A percentile compares a stretch with the other conserved stretches of the same genome.
Conservation (phyloP, 805 yeast species). For the Starmera quercuum region DNA sequence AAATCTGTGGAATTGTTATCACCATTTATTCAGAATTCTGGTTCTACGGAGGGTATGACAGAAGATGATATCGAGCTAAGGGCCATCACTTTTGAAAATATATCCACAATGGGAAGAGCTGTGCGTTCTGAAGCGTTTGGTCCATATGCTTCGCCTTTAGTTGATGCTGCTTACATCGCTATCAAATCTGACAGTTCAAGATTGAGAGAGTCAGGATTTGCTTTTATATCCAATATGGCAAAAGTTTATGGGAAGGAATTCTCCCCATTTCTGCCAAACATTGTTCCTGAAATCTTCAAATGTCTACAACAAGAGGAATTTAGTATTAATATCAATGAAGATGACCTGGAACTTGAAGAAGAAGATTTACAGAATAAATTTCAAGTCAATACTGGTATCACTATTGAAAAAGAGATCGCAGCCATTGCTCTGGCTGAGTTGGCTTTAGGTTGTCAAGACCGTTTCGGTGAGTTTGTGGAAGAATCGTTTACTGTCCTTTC, state of each 20-base stretch:
- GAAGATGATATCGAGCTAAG: constrained; percentile 89
- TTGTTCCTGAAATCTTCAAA: constrained; percentile 77
- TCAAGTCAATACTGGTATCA: constrained; percentile 89
- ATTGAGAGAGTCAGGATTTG: constrained; percentile 90
- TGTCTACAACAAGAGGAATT: constrained; percentile 86
- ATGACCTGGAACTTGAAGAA: constrained; percentile 42
- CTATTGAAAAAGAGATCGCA: constrained; percentile 95
- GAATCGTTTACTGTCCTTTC: constrained; percentile 53
- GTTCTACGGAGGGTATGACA: constrained; percentile 64
- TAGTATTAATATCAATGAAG: constrained; percentile 50
- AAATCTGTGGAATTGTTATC: constrained; percentile 74
- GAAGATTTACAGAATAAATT: constrained; percentile 64
- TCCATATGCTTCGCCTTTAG: constrained; percentile 78
- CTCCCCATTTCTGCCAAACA: constrained; percentile 72
- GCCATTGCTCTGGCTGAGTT: constrained; percentile 83
- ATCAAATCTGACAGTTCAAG: constrained; percentile 72
- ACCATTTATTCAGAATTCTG: constrained; percentile 67
- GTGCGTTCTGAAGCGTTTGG: constrained; percentile 89
- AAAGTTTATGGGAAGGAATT: constrained; percentile 90
- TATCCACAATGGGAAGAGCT: constrained; percentile 93
- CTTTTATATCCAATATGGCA: constrained; percentile 89
- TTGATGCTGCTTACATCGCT: constrained; percentile 79
- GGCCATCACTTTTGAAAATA: constrained; percentile 87
- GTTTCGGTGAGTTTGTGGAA: constrained; percentile 73
- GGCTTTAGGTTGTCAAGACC: constrained; percentile 78